Evolutionary conservation across 192 early-diverging fungal species (phyloP), one percentile per base, ranked within the genome.

Genomic region (Phycomyces blakesleeanus): DNA sequence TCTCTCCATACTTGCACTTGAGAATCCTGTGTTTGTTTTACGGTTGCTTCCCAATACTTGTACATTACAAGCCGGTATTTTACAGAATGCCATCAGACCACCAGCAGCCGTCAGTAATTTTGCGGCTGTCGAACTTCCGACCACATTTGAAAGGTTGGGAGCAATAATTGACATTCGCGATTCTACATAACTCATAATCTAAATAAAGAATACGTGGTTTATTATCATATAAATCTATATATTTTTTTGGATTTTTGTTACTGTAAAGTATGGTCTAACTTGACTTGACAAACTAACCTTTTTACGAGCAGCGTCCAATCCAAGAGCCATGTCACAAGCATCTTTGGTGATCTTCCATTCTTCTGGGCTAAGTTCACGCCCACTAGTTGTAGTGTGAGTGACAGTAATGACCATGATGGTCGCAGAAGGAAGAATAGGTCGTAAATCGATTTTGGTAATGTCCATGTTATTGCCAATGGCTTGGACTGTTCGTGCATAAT

Each of bases 371-470:
- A 97, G 74, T 20, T 68, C 78, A 21, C 76, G 76, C 0, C 95
- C 95, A 10, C 80, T 81, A 6, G 89, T 96, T 0, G 93, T 94
- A 1, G 93, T 90, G 9, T 88, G 92, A 16, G 94, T 92, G 16
- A 98, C 89, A 0, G 87, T 93, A 22, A 99, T 85, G 24, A 92
- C 88, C 94, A 99, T 96, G 29, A 93, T 85, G 5, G 86, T 88
- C 5, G 90, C 85, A 4, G 88, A 84, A 6, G 93, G 89, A 40
- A 96, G 73, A 41, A 97, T 85, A 5, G 88, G 74, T 40, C 86
- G 83, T 12, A 97, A 70, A 63, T 93, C 85, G 24, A 93, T 78
- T 52, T 89, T 88, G 38, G 88, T 90, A 14, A 95, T 73, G 71
- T 98, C 94, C 56, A 75, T 74, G 53, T 90, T 81, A 54, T 88